phyloP scores from a whole-genome alignment of 1,284 basidiomycete species.

The Melampsora larici-populina region DNA sequence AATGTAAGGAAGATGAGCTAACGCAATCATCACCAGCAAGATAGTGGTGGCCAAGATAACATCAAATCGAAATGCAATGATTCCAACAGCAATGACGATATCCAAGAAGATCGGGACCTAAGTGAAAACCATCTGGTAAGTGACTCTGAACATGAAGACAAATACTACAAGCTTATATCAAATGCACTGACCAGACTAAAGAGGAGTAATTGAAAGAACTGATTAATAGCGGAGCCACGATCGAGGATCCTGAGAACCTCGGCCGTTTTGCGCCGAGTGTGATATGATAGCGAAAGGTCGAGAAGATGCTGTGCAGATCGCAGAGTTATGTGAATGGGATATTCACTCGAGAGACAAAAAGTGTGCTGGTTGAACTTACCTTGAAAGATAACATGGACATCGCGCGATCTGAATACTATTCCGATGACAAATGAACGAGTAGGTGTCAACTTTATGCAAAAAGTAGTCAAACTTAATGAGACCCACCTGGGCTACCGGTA shows the following conservation, averaged over 20 bases:
- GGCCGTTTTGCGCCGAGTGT: constrained; percentile 68
- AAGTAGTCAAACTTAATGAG: constrained; percentile 55
- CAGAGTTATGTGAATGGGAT: background rate
- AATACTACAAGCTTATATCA: constrained; percentile 54
- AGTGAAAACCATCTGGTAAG: background rate
- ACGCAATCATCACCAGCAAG: constrained; percentile 39
- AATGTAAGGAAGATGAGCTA: constrained; percentile 12
- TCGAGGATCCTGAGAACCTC: constrained; percentile 67
- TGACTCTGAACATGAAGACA: constrained; percentile 40
- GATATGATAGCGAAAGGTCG: constrained; percentile 74
- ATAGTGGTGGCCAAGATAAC: constrained; percentile 35
- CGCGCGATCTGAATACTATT: constrained; percentile 48
- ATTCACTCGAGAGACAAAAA: background rate
- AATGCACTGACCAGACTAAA: constrained; percentile 31
- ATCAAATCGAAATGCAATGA: constrained; percentile 41
- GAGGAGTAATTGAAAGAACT: constrained; percentile 38
- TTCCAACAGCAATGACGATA: constrained; percentile 38
- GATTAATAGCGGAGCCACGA: constrained; percentile 61
- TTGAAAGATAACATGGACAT: constrained; percentile 4
- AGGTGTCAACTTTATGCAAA: constrained; percentile 16
- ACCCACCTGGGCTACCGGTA: constrained; percentile 79
- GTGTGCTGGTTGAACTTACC: background rate
- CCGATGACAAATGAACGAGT: too few species aligned
- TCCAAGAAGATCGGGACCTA: constrained; percentile 40
- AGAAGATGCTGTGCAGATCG: constrained; percentile 46